These are phyloP conservation scores for Kingdonia uniflora DNA, from an alignment of 164 flowering plant species.

Conservation along the genomic window DNA sequence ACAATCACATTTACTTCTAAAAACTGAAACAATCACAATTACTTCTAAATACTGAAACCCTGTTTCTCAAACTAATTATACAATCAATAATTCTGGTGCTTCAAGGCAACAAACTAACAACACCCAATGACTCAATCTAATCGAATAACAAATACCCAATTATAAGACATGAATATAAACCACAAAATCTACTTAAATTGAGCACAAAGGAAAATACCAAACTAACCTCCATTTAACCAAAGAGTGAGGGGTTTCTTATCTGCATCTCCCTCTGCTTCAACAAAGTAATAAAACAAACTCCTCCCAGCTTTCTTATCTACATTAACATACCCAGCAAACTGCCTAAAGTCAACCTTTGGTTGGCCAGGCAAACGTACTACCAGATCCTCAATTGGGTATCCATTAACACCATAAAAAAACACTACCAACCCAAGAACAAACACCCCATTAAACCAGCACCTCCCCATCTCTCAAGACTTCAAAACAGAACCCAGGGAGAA, in stretches of 20 bases:
- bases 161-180: too few species aligned
- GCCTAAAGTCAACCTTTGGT: conserved; percentile 70
- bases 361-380: conserved; percentile 77
- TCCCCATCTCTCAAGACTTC: conserved; percentile 17
- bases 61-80: too few species aligned
- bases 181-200: not conserved
- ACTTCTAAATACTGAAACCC: too few species aligned
- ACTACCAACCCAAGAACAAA: conserved; percentile 14
- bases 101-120: too few species aligned
- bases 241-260: conserved; percentile 63
- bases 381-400: conserved; percentile 64
- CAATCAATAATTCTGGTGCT: too few species aligned
- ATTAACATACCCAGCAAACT: conserved; percentile 82
- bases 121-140: too few species aligned
- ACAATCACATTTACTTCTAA: too few species aligned
- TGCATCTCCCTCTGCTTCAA: conserved; percentile 61
- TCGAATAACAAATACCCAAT: too few species aligned
- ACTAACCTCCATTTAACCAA: conserved; percentile 96
- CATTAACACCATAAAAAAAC: conserved; percentile 26
- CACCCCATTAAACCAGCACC: conserved; percentile 17
- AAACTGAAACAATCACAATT: too few species aligned
- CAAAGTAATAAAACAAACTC: conserved; percentile 92
- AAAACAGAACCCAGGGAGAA: not conserved
- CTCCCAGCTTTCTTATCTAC: conserved; percentile 70
- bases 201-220: not conserved